A percentile compares a stretch with the other conserved stretches of the same genome.
Conservation (phyloP, 1,284 basidiomycete genomes). For the Ustilago hordei region DNA sequence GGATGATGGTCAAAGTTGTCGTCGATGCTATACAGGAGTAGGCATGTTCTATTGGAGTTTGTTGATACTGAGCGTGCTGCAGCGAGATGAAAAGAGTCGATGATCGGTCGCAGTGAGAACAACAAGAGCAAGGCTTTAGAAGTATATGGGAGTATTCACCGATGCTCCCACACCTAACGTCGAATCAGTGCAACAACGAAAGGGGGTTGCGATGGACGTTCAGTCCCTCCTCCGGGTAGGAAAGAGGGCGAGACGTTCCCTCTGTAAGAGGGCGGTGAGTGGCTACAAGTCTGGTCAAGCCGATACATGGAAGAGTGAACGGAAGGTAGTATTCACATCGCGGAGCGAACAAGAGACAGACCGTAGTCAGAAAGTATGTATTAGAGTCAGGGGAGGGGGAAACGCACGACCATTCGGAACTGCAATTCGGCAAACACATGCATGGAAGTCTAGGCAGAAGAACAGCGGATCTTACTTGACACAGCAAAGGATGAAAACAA, state of each 20-base stretch:
- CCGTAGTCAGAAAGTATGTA: not conserved
- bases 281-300: not conserved
- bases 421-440: not conserved
- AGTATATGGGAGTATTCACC: not conserved
- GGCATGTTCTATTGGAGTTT: not conserved
- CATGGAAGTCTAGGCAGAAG: conserved; percentile 1
- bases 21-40: not conserved
- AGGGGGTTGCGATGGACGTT: not conserved
- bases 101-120: not conserved
- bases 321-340: not conserved
- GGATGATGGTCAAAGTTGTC: not conserved
- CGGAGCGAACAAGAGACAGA: not conserved
- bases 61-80: not conserved
- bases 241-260: conserved; percentile 21
- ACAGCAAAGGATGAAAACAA: not conserved
- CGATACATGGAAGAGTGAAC: conserved; percentile 15
- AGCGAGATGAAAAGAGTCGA: not conserved
- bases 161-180: not conserved
- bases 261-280: conserved; percentile 11
- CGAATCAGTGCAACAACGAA: not conserved
- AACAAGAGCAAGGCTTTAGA: not conserved
- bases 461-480: conserved; percentile 1
- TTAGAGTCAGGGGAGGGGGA: not conserved
- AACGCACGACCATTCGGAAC: not conserved
- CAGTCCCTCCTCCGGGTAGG: conserved; percentile 9